These are phyloP conservation scores for Fragilaria crotonensis DNA, from an alignment of 108 stramenopile genomes.

Conservation along the genomic window DNA sequence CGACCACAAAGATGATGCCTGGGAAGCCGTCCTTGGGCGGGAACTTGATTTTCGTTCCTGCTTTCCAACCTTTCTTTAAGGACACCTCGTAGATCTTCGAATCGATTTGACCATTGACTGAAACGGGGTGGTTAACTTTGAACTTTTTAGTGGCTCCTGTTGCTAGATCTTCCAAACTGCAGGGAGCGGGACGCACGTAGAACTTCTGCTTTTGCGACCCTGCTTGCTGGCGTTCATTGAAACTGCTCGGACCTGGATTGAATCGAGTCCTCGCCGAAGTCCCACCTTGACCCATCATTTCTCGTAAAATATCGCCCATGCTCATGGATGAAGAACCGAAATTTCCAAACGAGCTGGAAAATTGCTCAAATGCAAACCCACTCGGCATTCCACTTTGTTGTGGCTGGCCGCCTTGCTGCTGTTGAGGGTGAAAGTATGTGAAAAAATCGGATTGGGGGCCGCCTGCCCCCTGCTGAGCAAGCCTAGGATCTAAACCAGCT, in stretches of 20 bases:
- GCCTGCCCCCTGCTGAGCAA: constrained; percentile 6
- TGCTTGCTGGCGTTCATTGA: constrained; percentile 15
- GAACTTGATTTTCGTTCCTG: constrained; percentile 70
- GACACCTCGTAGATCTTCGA: constrained; percentile 49
- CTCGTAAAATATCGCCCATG: constrained; percentile 20
- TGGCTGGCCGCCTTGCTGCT: background rate
- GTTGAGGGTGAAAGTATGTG: background rate
- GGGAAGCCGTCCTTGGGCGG: constrained; percentile 22
- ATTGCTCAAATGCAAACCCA: constrained; percentile 1
- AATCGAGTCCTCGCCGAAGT: no score
- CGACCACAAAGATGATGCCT: constrained; percentile 61
- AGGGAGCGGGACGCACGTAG: constrained; percentile 34
- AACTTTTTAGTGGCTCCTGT: constrained; percentile 67
- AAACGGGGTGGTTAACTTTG: constrained; percentile 38
- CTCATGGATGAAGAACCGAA: constrained; percentile 12
- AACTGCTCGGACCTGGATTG: background rate
- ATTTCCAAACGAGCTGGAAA: background rate
- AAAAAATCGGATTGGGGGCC: constrained; percentile 1
- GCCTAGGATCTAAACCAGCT: constrained; percentile 62
- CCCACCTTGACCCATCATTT: constrained; percentile 22
- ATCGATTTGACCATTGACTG: constrained; percentile 1
- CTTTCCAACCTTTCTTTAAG: constrained; percentile 67
- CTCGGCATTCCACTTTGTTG: constrained; percentile 2
- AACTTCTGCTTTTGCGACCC: constrained; percentile 2
- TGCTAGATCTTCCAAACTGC: constrained; percentile 59